Conservation (phyloP, 23 red algal species). For the Chondrus crispus region DNA sequence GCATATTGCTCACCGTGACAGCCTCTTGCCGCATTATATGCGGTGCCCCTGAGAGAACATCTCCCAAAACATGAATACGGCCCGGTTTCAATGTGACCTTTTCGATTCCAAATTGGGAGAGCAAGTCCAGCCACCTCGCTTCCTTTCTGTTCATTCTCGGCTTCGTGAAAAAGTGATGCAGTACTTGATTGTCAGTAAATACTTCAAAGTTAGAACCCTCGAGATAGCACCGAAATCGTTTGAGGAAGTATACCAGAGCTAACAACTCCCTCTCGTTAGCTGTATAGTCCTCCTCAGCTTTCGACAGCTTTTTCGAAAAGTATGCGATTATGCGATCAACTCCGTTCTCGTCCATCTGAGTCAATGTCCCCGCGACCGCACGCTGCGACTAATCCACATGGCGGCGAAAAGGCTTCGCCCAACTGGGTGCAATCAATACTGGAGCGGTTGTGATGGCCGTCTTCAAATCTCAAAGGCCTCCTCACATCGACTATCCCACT, state of each 20-base stretch:
- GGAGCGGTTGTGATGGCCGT: neutral
- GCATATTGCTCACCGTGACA: neutral
- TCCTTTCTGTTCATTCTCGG: neutral
- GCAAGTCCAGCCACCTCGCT: neutral
- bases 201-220: neutral
- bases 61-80: neutral
- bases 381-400: conserved; percentile 2
- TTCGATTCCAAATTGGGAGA: neutral
- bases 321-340: neutral
- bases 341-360: neutral
- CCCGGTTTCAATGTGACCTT: neutral
- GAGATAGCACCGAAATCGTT: neutral
- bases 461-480: neutral
- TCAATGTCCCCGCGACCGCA: neutral
- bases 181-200: neutral
- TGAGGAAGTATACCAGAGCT: neutral
- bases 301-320: neutral
- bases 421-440: neutral
- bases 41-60: neutral
- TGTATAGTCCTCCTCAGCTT: neutral
- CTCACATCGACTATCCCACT: neutral
- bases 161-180: neutral
- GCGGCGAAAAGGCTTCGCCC: neutral
- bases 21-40: too few relatives aligned
- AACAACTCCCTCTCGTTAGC: neutral